Evolutionary conservation across 2,329 filamentous ascomycete genomes (phyloP).

Genomic region (Lojkania enalia): DNA sequence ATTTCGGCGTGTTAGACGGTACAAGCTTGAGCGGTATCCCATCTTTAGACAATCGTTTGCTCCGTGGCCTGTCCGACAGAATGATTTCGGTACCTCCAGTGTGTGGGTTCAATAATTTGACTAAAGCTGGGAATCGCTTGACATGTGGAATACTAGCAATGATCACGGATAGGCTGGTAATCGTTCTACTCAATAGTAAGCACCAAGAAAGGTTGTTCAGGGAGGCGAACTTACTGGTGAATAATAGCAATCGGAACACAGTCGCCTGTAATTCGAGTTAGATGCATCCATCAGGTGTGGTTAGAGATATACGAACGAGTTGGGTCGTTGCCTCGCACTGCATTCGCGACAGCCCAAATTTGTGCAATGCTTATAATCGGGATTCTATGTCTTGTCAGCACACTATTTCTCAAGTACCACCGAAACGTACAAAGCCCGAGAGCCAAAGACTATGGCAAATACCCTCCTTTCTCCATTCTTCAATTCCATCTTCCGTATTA

Average conservation of each 20-base stretch:
- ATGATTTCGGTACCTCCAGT: too few species aligned
- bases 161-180: constrained; percentile 25
- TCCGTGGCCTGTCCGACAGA: too few species aligned
- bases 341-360: constrained; percentile 17
- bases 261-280: constrained; percentile 16
- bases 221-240: constrained; percentile 17
- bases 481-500: constrained; percentile 24
- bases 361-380: constrained; percentile 18
- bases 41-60: too few species aligned
- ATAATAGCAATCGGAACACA: constrained; percentile 17
- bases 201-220: background rate
- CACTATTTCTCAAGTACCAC: too few species aligned
- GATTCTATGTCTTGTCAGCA: constrained; percentile 14
- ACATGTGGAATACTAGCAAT: constrained; percentile 21
- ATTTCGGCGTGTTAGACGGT: constrained; percentile 15
- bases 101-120: too few species aligned
- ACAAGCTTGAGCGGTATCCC: constrained; percentile 18
- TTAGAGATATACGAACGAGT: constrained; percentile 16
- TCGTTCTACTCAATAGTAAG: constrained; percentile 15
- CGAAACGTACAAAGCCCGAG: constrained; percentile 17
- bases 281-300: background rate
- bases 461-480: constrained; percentile 12
- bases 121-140: too few species aligned
- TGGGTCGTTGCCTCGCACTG: constrained; percentile 12
- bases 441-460: constrained; percentile 20